Percentiles rank a stretch among this genome's conserved stretches.
Conservation (phyloP, 352 stramenopile genomes). For the Phytophthora idaei region DNA sequence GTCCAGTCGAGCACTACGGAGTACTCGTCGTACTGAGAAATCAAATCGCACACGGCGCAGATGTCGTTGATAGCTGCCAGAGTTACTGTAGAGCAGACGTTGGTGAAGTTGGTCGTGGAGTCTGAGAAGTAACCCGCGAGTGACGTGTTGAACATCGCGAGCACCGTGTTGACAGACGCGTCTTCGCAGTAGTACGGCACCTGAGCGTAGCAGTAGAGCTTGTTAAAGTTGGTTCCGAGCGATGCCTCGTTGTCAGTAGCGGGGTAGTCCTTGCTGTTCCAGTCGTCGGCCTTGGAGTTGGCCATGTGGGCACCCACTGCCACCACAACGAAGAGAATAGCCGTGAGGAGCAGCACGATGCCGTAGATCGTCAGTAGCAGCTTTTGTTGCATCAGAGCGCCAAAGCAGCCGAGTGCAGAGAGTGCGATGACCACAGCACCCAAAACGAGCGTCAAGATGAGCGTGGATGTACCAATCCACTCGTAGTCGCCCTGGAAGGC, state of each 20-base stretch:
- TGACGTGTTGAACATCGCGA: constrained; percentile 61
- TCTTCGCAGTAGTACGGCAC: constrained; percentile 81
- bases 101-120: constrained; percentile 55
- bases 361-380: constrained; percentile 76
- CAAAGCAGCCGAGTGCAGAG: constrained; percentile 70
- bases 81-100: constrained; percentile 50
- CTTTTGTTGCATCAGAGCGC: constrained; percentile 70
- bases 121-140: constrained; percentile 45
- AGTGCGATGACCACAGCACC: constrained; percentile 73
- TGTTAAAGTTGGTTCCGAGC: constrained; percentile 75
- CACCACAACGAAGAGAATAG: constrained; percentile 69
- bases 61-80: constrained; percentile 53
- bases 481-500: constrained; percentile 73
- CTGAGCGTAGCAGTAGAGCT: constrained; percentile 82
- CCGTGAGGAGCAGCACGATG: constrained; percentile 62
- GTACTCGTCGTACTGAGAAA: constrained; percentile 67
- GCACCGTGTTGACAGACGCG: constrained; percentile 47
- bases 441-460: constrained; percentile 73
- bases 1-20: constrained; percentile 70
- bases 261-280: constrained; percentile 50
- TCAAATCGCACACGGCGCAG: constrained; percentile 64
- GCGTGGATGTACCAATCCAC: constrained; percentile 66
- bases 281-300: constrained; percentile 61
- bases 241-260: constrained; percentile 50
- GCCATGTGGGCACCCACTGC: constrained; percentile 59